phyloP scores from a whole-genome alignment of 1,284 basidiomycete genomes.

The Moniliella sp. region DNA sequence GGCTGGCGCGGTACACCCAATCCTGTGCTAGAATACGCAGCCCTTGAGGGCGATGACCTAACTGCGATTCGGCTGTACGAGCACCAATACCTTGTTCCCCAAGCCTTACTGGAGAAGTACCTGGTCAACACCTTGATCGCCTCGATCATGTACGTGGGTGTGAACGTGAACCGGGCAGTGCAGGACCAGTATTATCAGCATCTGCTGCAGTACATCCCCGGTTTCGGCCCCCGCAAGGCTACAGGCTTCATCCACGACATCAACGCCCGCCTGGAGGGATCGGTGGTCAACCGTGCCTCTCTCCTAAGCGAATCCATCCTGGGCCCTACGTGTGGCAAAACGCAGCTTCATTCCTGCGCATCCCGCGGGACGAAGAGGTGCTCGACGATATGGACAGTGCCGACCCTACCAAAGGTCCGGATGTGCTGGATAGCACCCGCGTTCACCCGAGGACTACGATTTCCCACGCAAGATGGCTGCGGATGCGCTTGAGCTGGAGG shows the following conservation, averaged over 20 bases:
- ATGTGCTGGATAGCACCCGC: constrained; percentile 80
- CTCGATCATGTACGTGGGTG: constrained; percentile 69
- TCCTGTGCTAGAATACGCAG: constrained; percentile 45
- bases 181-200: constrained; percentile 66
- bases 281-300: constrained; percentile 21
- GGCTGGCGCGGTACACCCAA: constrained; percentile 74
- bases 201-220: constrained; percentile 71
- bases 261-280: constrained; percentile 20
- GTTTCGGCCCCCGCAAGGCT: constrained; percentile 83
- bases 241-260: constrained; percentile 47
- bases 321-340: constrained; percentile 22
- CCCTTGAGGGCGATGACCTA: constrained; percentile 22
- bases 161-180: constrained; percentile 81
- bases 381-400: constrained; percentile 48
- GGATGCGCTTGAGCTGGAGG: constrained; percentile 62
- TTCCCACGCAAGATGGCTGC: constrained; percentile 95
- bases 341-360: constrained; percentile 54
- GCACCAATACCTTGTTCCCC: constrained; percentile 53
- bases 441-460: constrained; percentile 97
- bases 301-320: constrained; percentile 16
- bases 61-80: constrained; percentile 40
- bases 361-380: constrained; percentile 40
- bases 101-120: constrained; percentile 56
- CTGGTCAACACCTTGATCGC: constrained; percentile 76
- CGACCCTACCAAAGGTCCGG: too few species aligned